These are phyloP conservation scores for Fusarium albosuccineum DNA, from an alignment of 2,329 filamentous ascomycete genomes.

Conservation along the genomic window DNA sequence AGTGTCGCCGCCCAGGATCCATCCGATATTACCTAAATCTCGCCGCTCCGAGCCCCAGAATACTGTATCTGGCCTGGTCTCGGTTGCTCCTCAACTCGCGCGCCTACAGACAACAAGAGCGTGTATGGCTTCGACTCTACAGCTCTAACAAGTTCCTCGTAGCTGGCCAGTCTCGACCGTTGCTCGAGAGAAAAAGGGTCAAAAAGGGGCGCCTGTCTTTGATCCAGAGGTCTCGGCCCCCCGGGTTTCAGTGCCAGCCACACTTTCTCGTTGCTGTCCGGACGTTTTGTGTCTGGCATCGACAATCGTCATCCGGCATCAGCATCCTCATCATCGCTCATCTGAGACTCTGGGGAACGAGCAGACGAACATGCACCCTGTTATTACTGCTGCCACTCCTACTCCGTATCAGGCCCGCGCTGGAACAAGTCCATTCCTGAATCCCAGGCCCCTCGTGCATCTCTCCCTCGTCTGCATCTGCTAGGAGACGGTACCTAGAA, in stretches of 20 bases:
- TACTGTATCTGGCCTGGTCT: not conserved
- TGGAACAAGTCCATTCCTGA: constrained; percentile 2
- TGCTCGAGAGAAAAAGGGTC: not conserved
- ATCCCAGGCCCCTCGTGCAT: not conserved
- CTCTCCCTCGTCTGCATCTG: not conserved
- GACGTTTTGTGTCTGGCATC: constrained; percentile 33
- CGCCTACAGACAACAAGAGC: not conserved
- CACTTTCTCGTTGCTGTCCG: constrained; percentile 15
- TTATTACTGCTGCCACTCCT: not conserved
- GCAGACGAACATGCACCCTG: constrained; percentile 22
- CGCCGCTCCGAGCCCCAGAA: constrained; percentile 32
- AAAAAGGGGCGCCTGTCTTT: constrained; percentile 19
- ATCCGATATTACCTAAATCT: constrained; percentile 36
- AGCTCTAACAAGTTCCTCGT: constrained; percentile 2
- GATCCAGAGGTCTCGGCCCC: constrained; percentile 14
- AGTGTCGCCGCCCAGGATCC: constrained; percentile 24
- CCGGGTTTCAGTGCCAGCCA: constrained; percentile 25
- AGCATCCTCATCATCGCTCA: constrained; percentile 24
- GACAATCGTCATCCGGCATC: constrained; percentile 33
- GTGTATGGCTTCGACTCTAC: constrained; percentile 18
- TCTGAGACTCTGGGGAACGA: constrained; percentile 40
- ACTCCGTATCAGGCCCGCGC: constrained; percentile 19
- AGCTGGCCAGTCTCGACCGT: constrained; percentile 7
- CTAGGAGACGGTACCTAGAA: no score
- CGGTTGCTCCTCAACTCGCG: not conserved